Evolutionary conservation across 73 alveolate species (phyloP), one percentile per base, ranked within the genome.

Genomic region (Paraurostyla sp.): DNA sequence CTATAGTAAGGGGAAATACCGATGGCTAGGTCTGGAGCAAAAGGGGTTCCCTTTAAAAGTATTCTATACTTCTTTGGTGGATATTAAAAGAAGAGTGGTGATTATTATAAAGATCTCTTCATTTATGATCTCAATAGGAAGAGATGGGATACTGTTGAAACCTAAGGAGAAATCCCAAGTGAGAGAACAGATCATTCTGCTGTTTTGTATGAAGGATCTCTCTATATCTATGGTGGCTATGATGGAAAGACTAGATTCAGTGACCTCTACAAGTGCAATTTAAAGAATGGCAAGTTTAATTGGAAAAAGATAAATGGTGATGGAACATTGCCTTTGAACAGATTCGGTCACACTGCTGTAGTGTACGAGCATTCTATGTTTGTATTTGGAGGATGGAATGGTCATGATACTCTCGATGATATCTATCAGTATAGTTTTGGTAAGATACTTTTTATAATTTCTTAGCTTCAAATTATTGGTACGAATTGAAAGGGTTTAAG

Each of bases 331-430:
- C 94, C 94, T 15, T 71, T 78, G 18, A 88, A 88, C 48, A 82
- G 98, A 62, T 95, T 95, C 68, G 98, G 98, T 20, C 98, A 95
- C 83, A 83, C 96, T 0, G 97, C 94, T 25, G 80, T 85, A 42
- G 91, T 93, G 38, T 91, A 75, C 35, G 94, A 93, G 9, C 93
- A 68, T 80, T 68, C 90, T 71, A 95, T 97, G 98, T 94, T 60
- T 54, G 91, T 97, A 50, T 97, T 97, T 73, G 99, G 99, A 0
- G 99, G 99, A 0, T 97, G 99, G 98, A 95, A 97, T 89, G 99
- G 99, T 9, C 98, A 93, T 54, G 98, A 94, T 59, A 95, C 99
- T 23, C 91, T 97, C 56, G 98, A 95, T 83, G 99, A 97, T 81
- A 71, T 97, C 46, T 92, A 92, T 71, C 96, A 97, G 71, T 97